Base-by-base conservation (phyloP, 306 rosid species). In the Herpetospermum pedunculosum region DNA sequence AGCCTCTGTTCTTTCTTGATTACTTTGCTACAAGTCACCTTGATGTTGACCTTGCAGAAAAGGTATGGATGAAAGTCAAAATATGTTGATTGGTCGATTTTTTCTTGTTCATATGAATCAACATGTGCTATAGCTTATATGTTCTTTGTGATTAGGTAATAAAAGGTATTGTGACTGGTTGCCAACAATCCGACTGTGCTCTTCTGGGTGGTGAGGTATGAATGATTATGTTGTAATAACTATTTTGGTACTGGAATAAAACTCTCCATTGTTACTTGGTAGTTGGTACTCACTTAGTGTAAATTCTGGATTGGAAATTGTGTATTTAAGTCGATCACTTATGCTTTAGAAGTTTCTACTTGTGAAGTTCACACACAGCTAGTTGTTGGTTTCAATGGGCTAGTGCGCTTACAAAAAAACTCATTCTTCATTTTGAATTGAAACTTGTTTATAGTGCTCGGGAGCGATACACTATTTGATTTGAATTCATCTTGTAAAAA, bases 171-270 rank as follows among this genome's bases (percentile, higher is more conserved):
- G 96, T 94, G 58, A 83, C 88, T 54, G 99, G 97, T 80, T 94
- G 96, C 77, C 85, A 87, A 79, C 92, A 86, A 81, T 94, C 97
- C 67, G 97, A 91, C 54, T 91, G 97, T 35, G 85, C 52, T 47
- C 97, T 94, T 65, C 83, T 89, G 44, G 99, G 97, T 46, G 99
- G 99, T 75, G 99, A 94, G 99, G 99, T 94, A 93, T n/a, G 1
- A 2, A n/a, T 29, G 18, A 71, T 32, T 18, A 4, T 55, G n/a
- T 73, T 75, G 71, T 35, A 29, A 54, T 12, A 11, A 19, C 47
- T 40, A 52, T 43, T 76, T 13, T 52, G 2, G 43, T 23, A 49
- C 44, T 14, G 12, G 13, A 19, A 38, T 6, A 14, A 35, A 34
- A 8, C 2, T 43, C 14, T 4, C 7, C 16, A 6, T 58, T 13